These are phyloP conservation scores for Shiraia sp. DNA, from an alignment of 2,329 filamentous ascomycete genomes.

Conservation along the genomic window DNA sequence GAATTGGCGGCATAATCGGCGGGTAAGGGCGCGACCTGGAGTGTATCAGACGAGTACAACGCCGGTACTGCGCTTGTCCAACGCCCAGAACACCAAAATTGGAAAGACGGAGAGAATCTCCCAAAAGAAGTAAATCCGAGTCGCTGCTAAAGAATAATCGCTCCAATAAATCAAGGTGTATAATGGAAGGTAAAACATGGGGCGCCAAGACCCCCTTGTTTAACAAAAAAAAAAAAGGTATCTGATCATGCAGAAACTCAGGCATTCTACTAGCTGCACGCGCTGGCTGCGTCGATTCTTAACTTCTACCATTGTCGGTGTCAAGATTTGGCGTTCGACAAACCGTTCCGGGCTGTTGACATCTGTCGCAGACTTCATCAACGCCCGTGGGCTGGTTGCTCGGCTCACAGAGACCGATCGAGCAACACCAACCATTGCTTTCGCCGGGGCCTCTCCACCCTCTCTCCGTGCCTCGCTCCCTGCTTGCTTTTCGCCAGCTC, in stretches of 20 bases:
- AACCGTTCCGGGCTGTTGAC: constrained; percentile 22
- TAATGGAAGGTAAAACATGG: too few relatives aligned
- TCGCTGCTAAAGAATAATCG: too few relatives aligned
- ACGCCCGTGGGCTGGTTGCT: constrained; percentile 25
- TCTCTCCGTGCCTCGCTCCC: constrained; percentile 8
- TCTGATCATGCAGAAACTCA: constrained; percentile 15
- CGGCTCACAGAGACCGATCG: constrained; percentile 37
- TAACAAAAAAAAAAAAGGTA: not conserved
- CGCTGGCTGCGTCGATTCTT: constrained; percentile 41
- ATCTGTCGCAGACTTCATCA: constrained; percentile 19
- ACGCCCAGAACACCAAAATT: too few relatives aligned
- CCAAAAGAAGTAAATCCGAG: not conserved
- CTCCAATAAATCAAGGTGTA: too few relatives aligned
- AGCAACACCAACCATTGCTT: constrained; percentile 38
- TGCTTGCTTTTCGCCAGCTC: constrained; percentile 16
- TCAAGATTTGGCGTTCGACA: constrained; percentile 33
- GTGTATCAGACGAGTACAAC: too few relatives aligned
- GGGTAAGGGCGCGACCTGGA: too few relatives aligned
- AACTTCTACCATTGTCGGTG: constrained; percentile 43
- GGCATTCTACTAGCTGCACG: constrained; percentile 41
- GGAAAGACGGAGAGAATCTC: not conserved
- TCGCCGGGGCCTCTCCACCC: constrained; percentile 9
- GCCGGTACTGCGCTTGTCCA: too few relatives aligned
- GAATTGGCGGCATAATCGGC: not conserved
- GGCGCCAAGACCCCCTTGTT: too few relatives aligned